Base-by-base conservation (phyloP, 2,329 filamentous ascomycete genomes). In the Cryphonectria nitschkei region DNA sequence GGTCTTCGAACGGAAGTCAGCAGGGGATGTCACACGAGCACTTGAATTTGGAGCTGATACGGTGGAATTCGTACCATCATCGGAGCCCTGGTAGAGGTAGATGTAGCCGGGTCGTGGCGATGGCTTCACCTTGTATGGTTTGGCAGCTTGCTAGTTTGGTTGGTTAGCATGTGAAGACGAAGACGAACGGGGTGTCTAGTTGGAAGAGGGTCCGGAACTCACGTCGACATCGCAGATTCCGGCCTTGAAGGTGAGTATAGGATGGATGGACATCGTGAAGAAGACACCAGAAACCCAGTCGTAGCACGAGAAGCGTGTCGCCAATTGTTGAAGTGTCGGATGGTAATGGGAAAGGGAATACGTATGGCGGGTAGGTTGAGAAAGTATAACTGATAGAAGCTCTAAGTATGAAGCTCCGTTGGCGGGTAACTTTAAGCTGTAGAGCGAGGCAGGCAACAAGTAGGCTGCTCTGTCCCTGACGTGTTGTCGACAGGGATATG, bases 171-270 rank as follows among this genome's bases (percentile, higher is more conserved):
- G 64, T 75, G 52, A 74, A 69, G 62, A 64, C 64, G 66, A 72
- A 71, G 62, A 64, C 64, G 66, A 72, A 71, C 65, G 63, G 37
- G 34, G 43, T 22, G 34, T 22, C 34, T 54, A 56, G 54, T 64
- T 16, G 37, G 67, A 58, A 37, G 56, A 60, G 64, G 63, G 74
- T 75, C 8, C 13, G 46, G 61, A 71, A 86, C 92, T 79, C 84
- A 97, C 94, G 80, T 95, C 91, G 73, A 95, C 81, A 68, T 96
- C 90, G 83, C 95, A 98, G 81, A 89, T 89, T 81, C 95, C 95
- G 74, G 95, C 95, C 87, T 97, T 98, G 88, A 98, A 98, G 22
- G 94, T 97, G 80, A 98, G 95, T 79, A 97, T 88, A 43, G 95
- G 94, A 75, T 87, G 81, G 82, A 93, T 90, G 74, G 95, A 93